phyloP scores from a whole-genome alignment of 306 rosid species.

The Hippophae gyantsensis region DNA sequence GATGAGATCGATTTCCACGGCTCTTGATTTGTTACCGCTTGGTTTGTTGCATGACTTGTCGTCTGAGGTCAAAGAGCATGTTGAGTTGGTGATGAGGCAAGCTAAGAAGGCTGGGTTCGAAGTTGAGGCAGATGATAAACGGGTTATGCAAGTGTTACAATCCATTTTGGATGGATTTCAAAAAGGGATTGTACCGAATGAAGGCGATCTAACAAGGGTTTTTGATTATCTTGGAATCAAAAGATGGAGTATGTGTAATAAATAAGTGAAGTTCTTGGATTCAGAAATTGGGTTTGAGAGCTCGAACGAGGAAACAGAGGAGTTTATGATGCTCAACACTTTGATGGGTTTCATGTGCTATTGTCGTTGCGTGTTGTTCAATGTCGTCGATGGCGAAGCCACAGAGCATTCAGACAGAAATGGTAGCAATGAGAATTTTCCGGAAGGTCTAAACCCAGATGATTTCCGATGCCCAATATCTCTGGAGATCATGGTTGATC shows the following conservation, averaged over 20 bases:
- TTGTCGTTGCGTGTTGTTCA: slow-evolving; percentile 47
- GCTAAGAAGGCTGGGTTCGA: slow-evolving; percentile 36
- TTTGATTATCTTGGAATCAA: slow-evolving; percentile 49
- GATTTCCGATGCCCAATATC: slow-evolving; percentile 88
- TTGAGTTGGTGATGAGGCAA: slow-evolving; percentile 42
- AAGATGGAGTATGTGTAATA: slow-evolving; percentile 51
- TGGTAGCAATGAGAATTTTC: slow-evolving; percentile 4
- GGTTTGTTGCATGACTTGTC: slow-evolving; percentile 15
- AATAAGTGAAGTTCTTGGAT: slow-evolving; percentile 62
- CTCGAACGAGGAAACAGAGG: slow-evolving; percentile 25
- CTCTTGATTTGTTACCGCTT: slow-evolving; percentile 49
- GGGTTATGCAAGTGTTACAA: slow-evolving; percentile 21
- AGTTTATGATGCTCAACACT: slow-evolving; percentile 27
- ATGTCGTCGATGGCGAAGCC: slow-evolving; percentile 29
- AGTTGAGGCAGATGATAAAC: slow-evolving; percentile 40
- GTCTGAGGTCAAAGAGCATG: slow-evolving; percentile 40
- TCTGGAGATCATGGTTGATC: slow-evolving; percentile 69
- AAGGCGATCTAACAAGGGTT: slow-evolving; percentile 32
- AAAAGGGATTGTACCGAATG: slow-evolving; percentile 31
- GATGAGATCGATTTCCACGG: slow-evolving; percentile 40
- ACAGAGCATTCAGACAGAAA: slow-evolving; percentile 22
- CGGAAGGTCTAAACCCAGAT: slow-evolving; percentile 34
- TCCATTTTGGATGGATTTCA: slow-evolving; percentile 35
- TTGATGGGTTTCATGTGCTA: slow-evolving; percentile 49
- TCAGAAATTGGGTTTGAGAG: slow-evolving; percentile 48